Evolutionary conservation across 257 asterid species (phyloP).

Genomic region (Solanum rostratum): DNA sequence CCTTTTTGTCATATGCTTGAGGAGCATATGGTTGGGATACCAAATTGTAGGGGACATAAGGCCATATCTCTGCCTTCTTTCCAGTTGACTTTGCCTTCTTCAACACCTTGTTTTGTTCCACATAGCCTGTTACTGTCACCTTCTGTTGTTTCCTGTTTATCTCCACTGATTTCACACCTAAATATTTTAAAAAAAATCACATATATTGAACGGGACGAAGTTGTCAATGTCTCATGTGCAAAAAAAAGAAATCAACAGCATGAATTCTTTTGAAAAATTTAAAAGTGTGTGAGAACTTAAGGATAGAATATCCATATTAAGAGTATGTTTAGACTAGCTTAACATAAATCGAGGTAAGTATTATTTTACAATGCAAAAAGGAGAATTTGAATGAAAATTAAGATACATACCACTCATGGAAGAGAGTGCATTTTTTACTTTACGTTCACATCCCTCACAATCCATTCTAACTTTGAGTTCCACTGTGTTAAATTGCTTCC

Average conservation of each 20-base stretch:
- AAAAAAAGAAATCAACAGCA: no score
- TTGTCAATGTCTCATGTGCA: no score
- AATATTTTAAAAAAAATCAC: neutral
- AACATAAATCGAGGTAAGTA: no score
- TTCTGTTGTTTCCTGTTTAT: slow-evolving; percentile 74
- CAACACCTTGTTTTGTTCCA: slow-evolving; percentile 60
- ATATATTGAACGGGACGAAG: no score
- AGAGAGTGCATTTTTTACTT: slow-evolving; percentile 73
- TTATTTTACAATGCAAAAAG: no score
- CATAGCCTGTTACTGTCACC: slow-evolving; percentile 68
- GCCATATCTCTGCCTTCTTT: slow-evolving; percentile 86
- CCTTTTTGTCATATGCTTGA: slow-evolving; percentile 70
- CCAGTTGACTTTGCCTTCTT: slow-evolving; percentile 78
- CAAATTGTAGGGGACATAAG: slow-evolving; percentile 70
- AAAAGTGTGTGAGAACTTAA: no score
- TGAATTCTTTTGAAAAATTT: no score
- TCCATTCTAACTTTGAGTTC: slow-evolving; percentile 87
- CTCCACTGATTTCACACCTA: slow-evolving; percentile 76
- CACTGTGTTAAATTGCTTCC: slow-evolving; percentile 61
- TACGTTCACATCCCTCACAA: slow-evolving; percentile 88
- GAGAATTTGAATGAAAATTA: neutral
- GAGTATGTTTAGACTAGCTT: no score
- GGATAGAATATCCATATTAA: no score
- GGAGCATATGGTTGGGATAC: slow-evolving; percentile 86
- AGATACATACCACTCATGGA: slow-evolving; percentile 43